Evolutionary conservation across 257 asterid species (phyloP), one percentile per base, ranked within the genome.

Genomic region (Gynochthodes officinalis): DNA sequence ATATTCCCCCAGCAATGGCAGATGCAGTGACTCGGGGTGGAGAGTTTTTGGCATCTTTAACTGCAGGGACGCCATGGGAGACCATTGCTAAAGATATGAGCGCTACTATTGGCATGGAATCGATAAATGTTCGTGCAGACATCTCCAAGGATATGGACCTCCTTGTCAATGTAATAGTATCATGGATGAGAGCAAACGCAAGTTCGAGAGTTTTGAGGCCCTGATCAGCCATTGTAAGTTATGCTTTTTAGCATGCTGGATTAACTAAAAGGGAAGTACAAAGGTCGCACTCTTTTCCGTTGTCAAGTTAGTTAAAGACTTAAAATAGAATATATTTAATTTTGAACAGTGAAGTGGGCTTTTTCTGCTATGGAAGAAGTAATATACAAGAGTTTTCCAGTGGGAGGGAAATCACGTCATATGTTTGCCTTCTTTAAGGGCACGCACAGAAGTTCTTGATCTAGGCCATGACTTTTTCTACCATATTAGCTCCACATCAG

Each of bases 21-120:
- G 89, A 92, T 71, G 98, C 94, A 33, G 99, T 95, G 50, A 90
- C 83, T 39, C 90, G 92, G 16, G 91, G 99, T 72, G 97, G 98
- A 39, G 97, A 90, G 81, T 55, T 95, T 23, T 81, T 95, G 86
- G 92, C 89, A 0, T 85, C 69, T 77, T 77, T 95, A 72, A 78
- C 91, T 10, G 92, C 98, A 28, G 98, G 98, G 76, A 92, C 99
- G 23, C 99, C 98, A 27, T 95, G 98, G 99, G 98, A 95, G 84
- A 74, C 86, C 2, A 86, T 89, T 30, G 92, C 99, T 49, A 95
- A 86, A 84, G 96, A 95, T 77, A 84, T 91, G 53, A 84, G 96
- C 62, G 84, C 53, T 55, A 75, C 95, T 4, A 81, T 94, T 5
- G 77, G 86, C 40, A 71, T 80, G 60, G 95, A 93, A 61, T 82